Base-by-base conservation (phyloP, 1,284 basidiomycete genomes). In the Papiliotrema flavescens region DNA sequence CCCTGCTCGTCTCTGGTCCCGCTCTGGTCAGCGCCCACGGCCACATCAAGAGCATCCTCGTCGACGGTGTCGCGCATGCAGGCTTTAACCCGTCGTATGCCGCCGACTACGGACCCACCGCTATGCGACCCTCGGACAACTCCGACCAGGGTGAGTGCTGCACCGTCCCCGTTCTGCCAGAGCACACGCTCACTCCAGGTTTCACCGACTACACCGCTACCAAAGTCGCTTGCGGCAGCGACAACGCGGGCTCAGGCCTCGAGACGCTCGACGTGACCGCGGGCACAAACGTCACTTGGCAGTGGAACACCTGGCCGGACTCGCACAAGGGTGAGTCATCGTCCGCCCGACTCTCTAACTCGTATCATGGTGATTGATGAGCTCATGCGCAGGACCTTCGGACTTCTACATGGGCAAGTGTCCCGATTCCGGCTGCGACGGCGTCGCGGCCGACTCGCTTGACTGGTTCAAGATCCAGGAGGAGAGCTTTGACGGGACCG, bases 401-500 rank as follows among this genome's bases (percentile, higher is more conserved):
- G 20, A 9, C 11, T 20, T 15, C 20, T 14, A 43, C 13, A 37
- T n/a, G n/a, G 51, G 45, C 48, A 37, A 54, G 15, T 19, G 19
- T 32, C 40, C 39, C 60, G 64, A 9, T n/a, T n/a, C 45, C 13
- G 47, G 51, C 11, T 67, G 66, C 51, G 63, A 64, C 32, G 63
- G 62, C n/a, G 61, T 65, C 26, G 46, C 43, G 14, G 63, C 55
- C 9, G 54, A 51, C 35, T 55, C 54, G n/a, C 58, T 67, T 17
- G 51, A 62, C 24, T 67, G 63, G 63, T 67, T 67, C 62, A 67
- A 67, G 59, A 67, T 67, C 48, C 28, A 23, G 7, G 58, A 67
- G 43, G 57, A 51, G 32, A 55, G 26, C 40, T 64, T 50, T 44
- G 54, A 59, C 24, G 53, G 54, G 20, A 47, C 56, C 9, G 28